These are phyloP conservation scores for Suillus cothurnatus DNA, from an alignment of 768 basidiomycete genomes.

Conservation along the genomic window DNA sequence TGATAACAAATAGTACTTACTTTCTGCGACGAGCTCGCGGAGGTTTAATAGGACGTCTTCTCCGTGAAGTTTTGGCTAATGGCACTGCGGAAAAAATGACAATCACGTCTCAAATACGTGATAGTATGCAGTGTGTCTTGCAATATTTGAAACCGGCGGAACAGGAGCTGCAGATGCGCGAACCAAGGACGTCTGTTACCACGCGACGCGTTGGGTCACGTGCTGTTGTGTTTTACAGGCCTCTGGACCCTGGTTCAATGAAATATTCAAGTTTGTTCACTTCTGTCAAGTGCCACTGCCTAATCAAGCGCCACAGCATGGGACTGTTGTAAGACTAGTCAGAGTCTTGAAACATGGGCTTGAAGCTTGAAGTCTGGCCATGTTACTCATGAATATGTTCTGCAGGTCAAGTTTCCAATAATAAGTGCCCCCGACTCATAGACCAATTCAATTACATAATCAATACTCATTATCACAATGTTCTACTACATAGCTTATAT, in stretches of 20 bases:
- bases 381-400: neutral
- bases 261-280: too few species aligned
- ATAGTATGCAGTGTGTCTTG: too few species aligned
- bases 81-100: neutral
- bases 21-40: neutral
- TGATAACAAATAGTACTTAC: neutral
- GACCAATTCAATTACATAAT: conserved; percentile 1
- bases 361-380: neutral
- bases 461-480: conserved; percentile 17
- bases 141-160: too few species aligned
- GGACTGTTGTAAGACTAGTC: neutral
- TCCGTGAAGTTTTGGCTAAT: neutral
- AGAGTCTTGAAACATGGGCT: neutral
- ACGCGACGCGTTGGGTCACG: too few species aligned
- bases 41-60: neutral
- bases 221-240: too few species aligned
- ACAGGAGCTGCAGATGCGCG: too few species aligned
- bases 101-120: too few species aligned
- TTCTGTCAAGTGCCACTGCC: neutral
- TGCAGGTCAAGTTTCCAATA: neutral
- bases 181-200: too few species aligned
- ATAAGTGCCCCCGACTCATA: too few species aligned
- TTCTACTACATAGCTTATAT: neutral
- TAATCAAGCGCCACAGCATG: neutral
- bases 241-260: too few species aligned